A percentile compares a stretch with the other conserved stretches of the same genome.
These are phyloP conservation scores for Neonectria magnoliae DNA, from an alignment of 2,329 filamentous ascomycete genomes.

Conservation along the genomic window DNA sequence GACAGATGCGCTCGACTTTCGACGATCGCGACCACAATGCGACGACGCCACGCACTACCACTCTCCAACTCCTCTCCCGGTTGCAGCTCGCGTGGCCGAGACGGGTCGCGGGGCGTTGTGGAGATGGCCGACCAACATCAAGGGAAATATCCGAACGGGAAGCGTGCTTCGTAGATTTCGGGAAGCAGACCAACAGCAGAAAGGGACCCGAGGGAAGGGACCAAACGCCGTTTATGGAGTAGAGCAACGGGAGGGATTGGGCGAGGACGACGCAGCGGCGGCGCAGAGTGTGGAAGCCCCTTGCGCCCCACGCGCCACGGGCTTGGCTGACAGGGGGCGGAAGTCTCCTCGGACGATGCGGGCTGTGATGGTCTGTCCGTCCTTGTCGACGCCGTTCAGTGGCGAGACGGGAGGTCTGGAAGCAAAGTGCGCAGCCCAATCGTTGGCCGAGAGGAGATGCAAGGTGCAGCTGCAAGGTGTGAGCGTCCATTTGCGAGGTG, in stretches of 20 bases:
- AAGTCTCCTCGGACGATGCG: slow-evolving; percentile 2
- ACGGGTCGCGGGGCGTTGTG: slow-evolving; percentile 9
- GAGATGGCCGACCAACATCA: slow-evolving; percentile 13
- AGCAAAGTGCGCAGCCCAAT: slow-evolving; percentile 2
- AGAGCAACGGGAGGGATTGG: slow-evolving; percentile 8
- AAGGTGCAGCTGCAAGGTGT: background rate
- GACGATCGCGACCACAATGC: background rate
- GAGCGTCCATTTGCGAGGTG: background rate
- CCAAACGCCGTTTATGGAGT: slow-evolving; percentile 18
- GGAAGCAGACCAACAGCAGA: slow-evolving; percentile 13
- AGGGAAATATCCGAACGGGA: background rate
- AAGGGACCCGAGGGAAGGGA: slow-evolving; percentile 13
- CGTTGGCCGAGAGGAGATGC: background rate
- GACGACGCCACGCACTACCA: background rate
- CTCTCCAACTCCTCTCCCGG: slow-evolving; percentile 9
- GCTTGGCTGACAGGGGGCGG: background rate
- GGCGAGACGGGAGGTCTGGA: background rate
- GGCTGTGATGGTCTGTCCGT: background rate
- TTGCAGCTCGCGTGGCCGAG: slow-evolving; percentile 13
- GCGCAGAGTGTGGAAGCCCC: slow-evolving; percentile 2
- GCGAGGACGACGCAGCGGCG: background rate
- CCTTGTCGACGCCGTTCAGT: background rate
- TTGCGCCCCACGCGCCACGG: slow-evolving; percentile 1
- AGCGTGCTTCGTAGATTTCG: background rate
- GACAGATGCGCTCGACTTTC: background rate